Conservation (phyloP, 169 alveolate species). For the Plasmodium adleri region DNA sequence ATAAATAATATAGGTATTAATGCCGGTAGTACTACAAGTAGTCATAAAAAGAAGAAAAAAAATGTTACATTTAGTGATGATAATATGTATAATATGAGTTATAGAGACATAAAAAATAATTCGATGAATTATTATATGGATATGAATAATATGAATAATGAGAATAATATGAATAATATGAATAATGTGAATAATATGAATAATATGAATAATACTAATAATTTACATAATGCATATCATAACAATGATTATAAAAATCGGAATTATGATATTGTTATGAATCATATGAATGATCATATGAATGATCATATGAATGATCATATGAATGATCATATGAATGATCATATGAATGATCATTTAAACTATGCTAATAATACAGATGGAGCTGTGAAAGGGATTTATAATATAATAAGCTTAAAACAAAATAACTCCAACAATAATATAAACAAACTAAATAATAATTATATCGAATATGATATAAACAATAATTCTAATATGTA, state of each 20-base stretch:
- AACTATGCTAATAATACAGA: not conserved
- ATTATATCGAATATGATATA: slow-evolving; percentile 54
- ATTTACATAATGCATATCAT: no score
- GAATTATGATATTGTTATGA: no score
- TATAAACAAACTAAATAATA: slow-evolving; percentile 25
- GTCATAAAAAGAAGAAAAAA: not conserved
- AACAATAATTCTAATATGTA: slow-evolving; percentile 2
- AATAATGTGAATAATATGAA: no score
- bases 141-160: not conserved
- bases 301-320: not conserved
- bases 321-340: not conserved
- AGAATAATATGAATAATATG: not conserved
- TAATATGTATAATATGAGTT: not conserved
- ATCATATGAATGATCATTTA: not conserved
- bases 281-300: not conserved
- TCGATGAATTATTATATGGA: not conserved
- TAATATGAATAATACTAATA: no score
- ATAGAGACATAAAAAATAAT: not conserved
- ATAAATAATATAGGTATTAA: not conserved
- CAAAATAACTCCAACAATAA: slow-evolving; percentile 1
- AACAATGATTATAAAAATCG: no score
- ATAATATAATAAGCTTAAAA: slow-evolving; percentile 27
- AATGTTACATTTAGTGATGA: not conserved
- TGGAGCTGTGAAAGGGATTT: not conserved
- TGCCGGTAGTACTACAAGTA: not conserved